Evolutionary conservation across 2,329 filamentous ascomycete genomes (phyloP), one percentile per base, ranked within the genome.

Genomic region (Colletotrichum aenigma): DNA sequence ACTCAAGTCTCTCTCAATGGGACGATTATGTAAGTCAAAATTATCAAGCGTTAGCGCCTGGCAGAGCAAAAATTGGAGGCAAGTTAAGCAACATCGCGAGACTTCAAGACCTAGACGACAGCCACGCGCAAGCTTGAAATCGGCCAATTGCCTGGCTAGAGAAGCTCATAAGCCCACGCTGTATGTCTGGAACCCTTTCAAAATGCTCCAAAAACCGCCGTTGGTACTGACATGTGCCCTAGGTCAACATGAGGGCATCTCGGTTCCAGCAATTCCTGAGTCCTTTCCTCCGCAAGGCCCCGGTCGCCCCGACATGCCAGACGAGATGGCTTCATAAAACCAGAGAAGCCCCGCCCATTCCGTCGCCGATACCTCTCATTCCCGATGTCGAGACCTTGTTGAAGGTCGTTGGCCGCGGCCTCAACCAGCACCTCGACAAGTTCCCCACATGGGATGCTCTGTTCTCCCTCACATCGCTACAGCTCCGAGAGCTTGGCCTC

Each of bases 401-500:
- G 77, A 95, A 91, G 43, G 89, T 98, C 75, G 98, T 98, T 85
- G 97, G 97, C 80, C 96, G 97, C 78, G 93, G 93, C 80, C 92
- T 98, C 80, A 93, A 91, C 81, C 92, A 94, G 82, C 95, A 98
- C 87, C 91, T 94, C 65, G 89, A 91, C 85, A 98, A 98, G 85
- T 95, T 99, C 80, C 92, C 94, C 4, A 93, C 94, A 13, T 98
- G 97, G 97, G 94, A 97, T 69, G 91, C 95, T 7, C 92, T 99
- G 61, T 98, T 98, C 89, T 93, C 93, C 61, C 89, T 97, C 78
- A 93, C 92, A 26, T 95, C 95, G 21, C 84, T 89, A 60, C 93
- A 98, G 85, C 89, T 99, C 78, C 92, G 93, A 78, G 93, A 96
- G 80, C 89, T 97, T 21, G 96, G 97, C 71, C 90, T 98, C 77